phyloP scores from a whole-genome alignment of 345 rosid genomes.

The Mangifera indica region DNA sequence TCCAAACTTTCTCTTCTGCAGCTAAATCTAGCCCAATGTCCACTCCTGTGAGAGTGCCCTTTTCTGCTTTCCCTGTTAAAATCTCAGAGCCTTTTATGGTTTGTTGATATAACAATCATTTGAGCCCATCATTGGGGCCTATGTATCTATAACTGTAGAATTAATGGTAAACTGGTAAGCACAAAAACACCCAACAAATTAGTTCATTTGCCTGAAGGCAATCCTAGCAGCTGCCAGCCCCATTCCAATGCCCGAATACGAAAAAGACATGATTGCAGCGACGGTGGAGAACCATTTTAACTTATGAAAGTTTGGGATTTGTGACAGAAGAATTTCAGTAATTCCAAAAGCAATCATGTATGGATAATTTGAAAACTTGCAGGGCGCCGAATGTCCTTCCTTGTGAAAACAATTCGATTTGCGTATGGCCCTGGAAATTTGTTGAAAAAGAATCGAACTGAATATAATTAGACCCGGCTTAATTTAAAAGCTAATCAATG shows the following conservation, averaged over 20 bases:
- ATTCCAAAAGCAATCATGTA: slow-evolving; percentile 61
- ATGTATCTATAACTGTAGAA: not conserved
- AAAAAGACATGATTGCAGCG: slow-evolving; percentile 53
- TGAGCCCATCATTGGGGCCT: not conserved
- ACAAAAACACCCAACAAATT: not conserved
- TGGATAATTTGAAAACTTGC: slow-evolving; percentile 49
- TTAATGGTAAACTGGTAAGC: not conserved
- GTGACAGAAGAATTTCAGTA: slow-evolving; percentile 42
- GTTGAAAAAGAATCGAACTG: no score
- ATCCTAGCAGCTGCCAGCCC: slow-evolving; percentile 47
- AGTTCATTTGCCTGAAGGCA: slow-evolving; percentile 24
- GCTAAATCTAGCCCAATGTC: slow-evolving; percentile 25
- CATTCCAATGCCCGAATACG: slow-evolving; percentile 48
- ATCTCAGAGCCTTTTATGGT: not conserved
- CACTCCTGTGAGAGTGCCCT: slow-evolving; percentile 20
- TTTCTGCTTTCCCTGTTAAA: slow-evolving; percentile 18
- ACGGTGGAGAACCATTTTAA: slow-evolving; percentile 54
- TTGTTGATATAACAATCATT: no score
- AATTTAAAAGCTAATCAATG: not conserved
- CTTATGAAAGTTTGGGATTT: slow-evolving; percentile 50
- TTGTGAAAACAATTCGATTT: slow-evolving; percentile 64
- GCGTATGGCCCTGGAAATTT: slow-evolving; percentile 35
- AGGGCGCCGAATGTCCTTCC: slow-evolving; percentile 41
- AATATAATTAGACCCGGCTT: not conserved
- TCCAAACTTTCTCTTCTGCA: slow-evolving; percentile 20